phyloP scores from a whole-genome alignment of 2,329 filamentous ascomycete genomes.

The Sarocladiaceae sp. region DNA sequence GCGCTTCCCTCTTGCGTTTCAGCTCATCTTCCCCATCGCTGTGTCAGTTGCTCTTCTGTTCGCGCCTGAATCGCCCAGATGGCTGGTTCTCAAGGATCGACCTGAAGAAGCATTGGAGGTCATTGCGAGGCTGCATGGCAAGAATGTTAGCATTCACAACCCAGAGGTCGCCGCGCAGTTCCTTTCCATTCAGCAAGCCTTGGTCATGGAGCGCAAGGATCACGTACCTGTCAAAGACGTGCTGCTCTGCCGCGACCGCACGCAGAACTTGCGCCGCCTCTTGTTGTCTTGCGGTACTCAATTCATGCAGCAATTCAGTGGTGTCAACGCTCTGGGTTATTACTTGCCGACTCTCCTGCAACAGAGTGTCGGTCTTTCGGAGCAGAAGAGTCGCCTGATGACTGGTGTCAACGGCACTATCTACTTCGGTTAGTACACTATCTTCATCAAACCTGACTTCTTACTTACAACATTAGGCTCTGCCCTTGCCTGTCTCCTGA shows the following conservation, averaged over 20 bases:
- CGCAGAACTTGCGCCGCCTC: slow-evolving; percentile 31
- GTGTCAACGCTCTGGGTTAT: slow-evolving; percentile 37
- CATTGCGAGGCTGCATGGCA: slow-evolving; percentile 52
- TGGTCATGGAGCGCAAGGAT: slow-evolving; percentile 29
- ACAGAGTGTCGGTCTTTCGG: slow-evolving; percentile 47
- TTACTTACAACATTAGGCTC: slow-evolving; percentile 15
- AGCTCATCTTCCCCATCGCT: slow-evolving; percentile 33
- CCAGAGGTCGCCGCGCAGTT: slow-evolving; percentile 26
- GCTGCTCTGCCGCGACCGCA: slow-evolving; percentile 31
- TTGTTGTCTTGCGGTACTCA: slow-evolving; percentile 41
- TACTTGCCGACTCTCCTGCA: slow-evolving; percentile 53
- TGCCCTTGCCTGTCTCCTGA: slow-evolving; percentile 30
- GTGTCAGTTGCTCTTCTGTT: slow-evolving; percentile 25
- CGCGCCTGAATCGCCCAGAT: slow-evolving; percentile 46
- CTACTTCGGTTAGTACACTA: slow-evolving; percentile 24
- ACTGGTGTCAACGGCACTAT: slow-evolving; percentile 46
- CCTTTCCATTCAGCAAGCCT: slow-evolving; percentile 29
- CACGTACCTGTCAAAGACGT: slow-evolving; percentile 28
- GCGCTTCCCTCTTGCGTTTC: slow-evolving; percentile 32
- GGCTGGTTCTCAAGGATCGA: slow-evolving; percentile 49
- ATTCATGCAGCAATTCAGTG: slow-evolving; percentile 42
- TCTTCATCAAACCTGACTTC: background rate
- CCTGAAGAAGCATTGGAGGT: slow-evolving; percentile 51
- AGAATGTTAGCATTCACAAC: slow-evolving; percentile 27
- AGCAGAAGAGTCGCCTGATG: slow-evolving; percentile 48